These are phyloP conservation scores for Tardiomyces blankii DNA, from an alignment of 1,139 yeast genomes.

Conservation along the genomic window DNA sequence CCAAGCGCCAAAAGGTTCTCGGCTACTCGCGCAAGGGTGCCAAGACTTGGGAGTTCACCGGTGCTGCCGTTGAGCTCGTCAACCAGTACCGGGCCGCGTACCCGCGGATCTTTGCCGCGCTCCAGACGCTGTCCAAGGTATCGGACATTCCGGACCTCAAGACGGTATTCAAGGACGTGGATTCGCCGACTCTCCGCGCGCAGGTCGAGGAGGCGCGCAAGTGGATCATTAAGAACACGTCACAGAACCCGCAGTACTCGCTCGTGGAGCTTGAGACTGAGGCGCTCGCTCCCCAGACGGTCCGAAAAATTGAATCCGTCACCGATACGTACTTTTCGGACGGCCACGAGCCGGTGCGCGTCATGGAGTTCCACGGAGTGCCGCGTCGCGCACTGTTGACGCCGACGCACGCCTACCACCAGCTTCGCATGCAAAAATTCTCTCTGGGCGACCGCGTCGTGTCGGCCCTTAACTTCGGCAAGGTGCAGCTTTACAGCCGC, in stretches of 20 bases:
- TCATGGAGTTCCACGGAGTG: constrained; percentile 61
- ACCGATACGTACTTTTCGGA: constrained; percentile 11
- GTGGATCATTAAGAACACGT: constrained; percentile 38
- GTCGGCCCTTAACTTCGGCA: constrained; percentile 79
- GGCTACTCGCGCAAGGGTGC: constrained; percentile 69
- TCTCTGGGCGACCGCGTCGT: constrained; percentile 83
- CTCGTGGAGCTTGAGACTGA: constrained; percentile 56
- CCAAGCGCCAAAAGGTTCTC: constrained; percentile 67
- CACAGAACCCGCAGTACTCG: constrained; percentile 26
- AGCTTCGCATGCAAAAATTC: constrained; percentile 66
- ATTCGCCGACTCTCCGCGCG: constrained; percentile 28
- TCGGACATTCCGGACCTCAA: constrained; percentile 32
- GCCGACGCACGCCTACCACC: constrained; percentile 62
- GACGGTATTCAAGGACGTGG: constrained; percentile 26
- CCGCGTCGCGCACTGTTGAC: constrained; percentile 78
- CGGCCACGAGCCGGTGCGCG: constrained; percentile 18
- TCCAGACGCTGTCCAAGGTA: constrained; percentile 20
- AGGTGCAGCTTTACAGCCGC: constrained; percentile 75
- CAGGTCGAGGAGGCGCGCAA: constrained; percentile 32
- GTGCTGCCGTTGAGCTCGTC: constrained; percentile 58
- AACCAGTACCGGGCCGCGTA: constrained; percentile 50
- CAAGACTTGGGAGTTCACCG: constrained; percentile 77
- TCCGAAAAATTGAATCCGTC: constrained; percentile 51
- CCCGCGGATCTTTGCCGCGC: constrained; percentile 45
- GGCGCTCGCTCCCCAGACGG: constrained; percentile 57